Percentiles rank a stretch among this genome's conserved stretches.
phyloP scores from a whole-genome alignment of 2,329 filamentous ascomycete species.

The Sporothrix luriei region DNA sequence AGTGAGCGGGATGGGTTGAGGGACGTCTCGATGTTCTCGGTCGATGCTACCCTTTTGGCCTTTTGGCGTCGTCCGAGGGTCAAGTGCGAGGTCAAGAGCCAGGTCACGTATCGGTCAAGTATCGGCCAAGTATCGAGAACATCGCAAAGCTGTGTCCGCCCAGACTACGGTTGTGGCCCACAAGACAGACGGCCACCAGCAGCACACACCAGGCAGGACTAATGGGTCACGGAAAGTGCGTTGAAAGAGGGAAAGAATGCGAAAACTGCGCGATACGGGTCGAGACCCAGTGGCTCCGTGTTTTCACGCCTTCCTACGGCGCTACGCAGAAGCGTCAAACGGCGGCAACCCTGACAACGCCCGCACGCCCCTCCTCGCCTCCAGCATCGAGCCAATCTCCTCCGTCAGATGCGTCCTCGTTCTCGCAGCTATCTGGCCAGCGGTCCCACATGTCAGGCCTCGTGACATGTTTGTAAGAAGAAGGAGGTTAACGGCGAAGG shows the following conservation, averaged over 20 bases:
- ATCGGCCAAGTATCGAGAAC: neutral
- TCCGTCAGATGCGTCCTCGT: neutral
- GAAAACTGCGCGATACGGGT: neutral
- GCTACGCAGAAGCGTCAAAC: neutral
- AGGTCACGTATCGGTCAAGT: too few relatives aligned
- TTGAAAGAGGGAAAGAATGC: neutral
- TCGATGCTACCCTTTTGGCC: constrained; percentile 2
- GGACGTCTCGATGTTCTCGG: neutral
- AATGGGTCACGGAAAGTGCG: neutral
- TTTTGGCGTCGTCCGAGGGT: too few relatives aligned
- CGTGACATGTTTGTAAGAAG: constrained; percentile 13
- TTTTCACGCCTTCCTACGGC: neutral
- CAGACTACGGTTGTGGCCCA: neutral
- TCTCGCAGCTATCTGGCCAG: neutral
- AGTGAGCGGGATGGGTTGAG: neutral
- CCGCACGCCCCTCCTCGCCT: neutral
- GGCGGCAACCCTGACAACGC: neutral
- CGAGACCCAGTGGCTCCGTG: neutral
- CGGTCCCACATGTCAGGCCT: neutral
- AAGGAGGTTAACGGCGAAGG: neutral
- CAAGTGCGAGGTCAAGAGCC: neutral
- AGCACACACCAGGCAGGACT: neutral
- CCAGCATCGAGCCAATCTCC: neutral
- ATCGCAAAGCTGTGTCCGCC: neutral
- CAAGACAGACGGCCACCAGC: neutral